Evolutionary conservation across 768 basidiomycete species (phyloP).

Genomic region (Trametes cubensis): DNA sequence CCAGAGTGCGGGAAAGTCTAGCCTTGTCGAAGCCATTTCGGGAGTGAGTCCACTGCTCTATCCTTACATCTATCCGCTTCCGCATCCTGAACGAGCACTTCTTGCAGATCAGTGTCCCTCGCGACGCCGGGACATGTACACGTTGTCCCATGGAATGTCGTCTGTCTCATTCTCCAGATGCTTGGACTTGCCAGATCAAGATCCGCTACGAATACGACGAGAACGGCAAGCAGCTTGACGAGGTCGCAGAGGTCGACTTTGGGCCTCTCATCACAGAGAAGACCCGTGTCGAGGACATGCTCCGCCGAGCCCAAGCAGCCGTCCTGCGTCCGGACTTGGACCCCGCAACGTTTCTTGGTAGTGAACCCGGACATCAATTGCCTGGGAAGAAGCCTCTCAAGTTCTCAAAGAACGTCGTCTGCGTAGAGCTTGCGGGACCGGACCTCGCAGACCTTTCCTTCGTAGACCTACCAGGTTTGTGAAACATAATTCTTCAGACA

Average conservation of each 20-base stretch:
- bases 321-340: too few species aligned
- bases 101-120: conserved; percentile 48
- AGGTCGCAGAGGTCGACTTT: conserved; percentile 41
- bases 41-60: conserved; percentile 34
- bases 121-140: conserved; percentile 52
- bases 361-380: conserved; percentile 41
- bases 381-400: conserved; percentile 13
- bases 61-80: too few species aligned
- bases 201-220: conserved; percentile 46
- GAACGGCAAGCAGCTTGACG: conserved; percentile 31
- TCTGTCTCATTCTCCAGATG: conserved; percentile 25
- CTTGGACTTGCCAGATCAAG: conserved; percentile 43
- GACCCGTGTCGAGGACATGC: conserved; percentile 49
- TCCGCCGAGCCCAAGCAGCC: conserved; percentile 63
- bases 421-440: conserved; percentile 33
- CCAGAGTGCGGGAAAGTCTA: conserved; percentile 53
- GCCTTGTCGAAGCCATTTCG: conserved; percentile 54
- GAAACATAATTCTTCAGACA: conserved; percentile 13
- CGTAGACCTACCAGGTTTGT: conserved; percentile 37
- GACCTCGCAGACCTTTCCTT: conserved; percentile 38
- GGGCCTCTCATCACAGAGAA: conserved; percentile 46
- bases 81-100: neutral
- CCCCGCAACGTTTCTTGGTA: too few species aligned
- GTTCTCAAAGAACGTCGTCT: conserved; percentile 37
- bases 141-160: conserved; percentile 43